phyloP scores from a whole-genome alignment of 164 flowering plant species.

The Malania oleifera region DNA sequence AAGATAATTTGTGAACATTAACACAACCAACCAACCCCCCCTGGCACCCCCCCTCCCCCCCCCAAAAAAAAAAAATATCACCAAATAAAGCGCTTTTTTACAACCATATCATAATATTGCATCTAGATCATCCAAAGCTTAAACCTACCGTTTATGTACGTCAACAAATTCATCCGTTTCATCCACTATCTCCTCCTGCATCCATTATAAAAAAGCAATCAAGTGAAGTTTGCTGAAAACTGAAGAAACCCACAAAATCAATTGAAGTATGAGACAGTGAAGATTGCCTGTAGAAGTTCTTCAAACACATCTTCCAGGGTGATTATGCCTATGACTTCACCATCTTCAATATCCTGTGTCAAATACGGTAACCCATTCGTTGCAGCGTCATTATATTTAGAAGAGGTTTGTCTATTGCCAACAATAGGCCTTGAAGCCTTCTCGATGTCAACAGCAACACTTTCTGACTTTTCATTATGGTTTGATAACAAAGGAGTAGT shows the following conservation, averaged over 20 bases:
- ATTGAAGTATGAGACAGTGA: neutral
- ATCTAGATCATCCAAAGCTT: neutral
- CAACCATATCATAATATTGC: neutral
- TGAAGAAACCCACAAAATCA: neutral
- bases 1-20: neutral
- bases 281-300: constrained; percentile 87
- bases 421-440: constrained; percentile 25
- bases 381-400: constrained; percentile 27
- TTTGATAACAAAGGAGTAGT: constrained; percentile 55
- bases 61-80: neutral
- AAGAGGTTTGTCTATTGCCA: constrained; percentile 14
- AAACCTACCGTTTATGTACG: constrained; percentile 69
- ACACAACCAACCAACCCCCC: neutral
- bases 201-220: constrained; percentile 2
- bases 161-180: constrained; percentile 90
- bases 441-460: constrained; percentile 57
- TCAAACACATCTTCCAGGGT: constrained; percentile 99
- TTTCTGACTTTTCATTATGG: constrained; percentile 36
- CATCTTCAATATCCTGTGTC: constrained; percentile 76
- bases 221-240: neutral
- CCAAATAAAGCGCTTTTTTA: neutral
- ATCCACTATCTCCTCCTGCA: constrained; percentile 91
- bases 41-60: too few relatives aligned
- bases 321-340: constrained; percentile 92
- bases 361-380: constrained; percentile 27